Evolutionary conservation across 176 grass and related monocot species (phyloP), one percentile per base, ranked within the genome.

Genomic region (Triticum aestivum): DNA sequence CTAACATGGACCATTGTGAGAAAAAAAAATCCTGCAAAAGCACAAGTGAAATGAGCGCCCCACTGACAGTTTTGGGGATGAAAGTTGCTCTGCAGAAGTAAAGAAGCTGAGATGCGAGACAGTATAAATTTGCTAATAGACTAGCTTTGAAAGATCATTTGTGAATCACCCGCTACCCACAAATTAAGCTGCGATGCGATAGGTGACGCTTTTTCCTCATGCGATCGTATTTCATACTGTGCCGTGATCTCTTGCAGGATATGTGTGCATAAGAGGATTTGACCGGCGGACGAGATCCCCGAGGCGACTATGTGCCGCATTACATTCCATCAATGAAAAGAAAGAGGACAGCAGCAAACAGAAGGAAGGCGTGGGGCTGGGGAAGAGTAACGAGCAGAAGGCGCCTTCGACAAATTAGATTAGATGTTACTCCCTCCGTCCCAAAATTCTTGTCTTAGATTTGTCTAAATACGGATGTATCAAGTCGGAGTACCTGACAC

Each of bases 251-350:
- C 47, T 75, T 47, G 12, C 75, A 91, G 89, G 89, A 75, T 83
- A 80, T 61, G 12, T 91, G 32, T 91, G 89, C 38, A 85, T 91
- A 37, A 78, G 89, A 75, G 75, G 67, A n/a, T 87, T 87, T 3
- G 35, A 87, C 49, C 80, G 75, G 81, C 18, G 1, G 4, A 80
- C 58, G 20, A 45, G 85, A 61, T 37, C 20, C 21, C 80, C 85
- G 1, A 65, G 5, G 75, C 75, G 20, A 13, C 6, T 91, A 51
- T 75, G 89, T 1, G 1, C 68, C 21, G 23, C 56, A 34, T 56
- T 90, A 58, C 85, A 90, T 83, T 61, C 33, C 69, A 74, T 58
- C 75, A 72, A 30, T 8, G 58, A 82, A 39, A 86, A 65, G 79
- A 86, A 79, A 42, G 73, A 65, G 71, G 11, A 49, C 3, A 8